Conservation (phyloP, 177 flowering plant genomes). For the Telopea speciosissima region DNA sequence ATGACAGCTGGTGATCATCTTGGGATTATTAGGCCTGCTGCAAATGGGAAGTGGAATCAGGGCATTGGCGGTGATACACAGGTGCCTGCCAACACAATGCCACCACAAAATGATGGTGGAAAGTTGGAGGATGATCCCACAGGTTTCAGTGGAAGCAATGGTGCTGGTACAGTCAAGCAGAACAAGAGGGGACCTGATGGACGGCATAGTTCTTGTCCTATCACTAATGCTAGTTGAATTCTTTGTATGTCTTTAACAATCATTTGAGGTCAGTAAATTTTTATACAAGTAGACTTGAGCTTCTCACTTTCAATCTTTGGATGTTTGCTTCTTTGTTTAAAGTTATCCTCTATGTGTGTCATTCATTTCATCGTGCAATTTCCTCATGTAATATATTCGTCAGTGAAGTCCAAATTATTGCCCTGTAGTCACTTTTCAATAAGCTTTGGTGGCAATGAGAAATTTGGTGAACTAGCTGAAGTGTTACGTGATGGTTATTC, state of each 20-base stretch:
- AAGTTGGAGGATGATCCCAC: slow-evolving; percentile 23
- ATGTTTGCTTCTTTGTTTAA: slow-evolving; percentile 10
- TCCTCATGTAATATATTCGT: slow-evolving; percentile 22
- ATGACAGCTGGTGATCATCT: slow-evolving; percentile 17
- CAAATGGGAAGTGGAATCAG: slow-evolving; percentile 23
- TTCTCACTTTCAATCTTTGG: slow-evolving; percentile 6
- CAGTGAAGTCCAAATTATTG: neutral
- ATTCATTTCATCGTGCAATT: slow-evolving; percentile 14
- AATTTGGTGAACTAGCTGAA: neutral
- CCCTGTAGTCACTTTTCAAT: too few relatives aligned
- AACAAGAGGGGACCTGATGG: slow-evolving; percentile 22
- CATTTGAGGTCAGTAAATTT: slow-evolving; percentile 27
- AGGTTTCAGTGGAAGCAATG: slow-evolving; percentile 14
- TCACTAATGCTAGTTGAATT: slow-evolving; percentile 24
- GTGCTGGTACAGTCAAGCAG: slow-evolving; percentile 23
- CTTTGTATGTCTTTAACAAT: slow-evolving; percentile 14
- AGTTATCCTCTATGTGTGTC: slow-evolving; percentile 6
- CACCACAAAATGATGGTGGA: slow-evolving; percentile 18
- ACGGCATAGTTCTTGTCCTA: slow-evolving; percentile 14
- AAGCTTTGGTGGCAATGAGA: too few relatives aligned
- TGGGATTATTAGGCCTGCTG: slow-evolving; percentile 22
- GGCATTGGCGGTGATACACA: slow-evolving; percentile 17
- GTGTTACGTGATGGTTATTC: neutral
- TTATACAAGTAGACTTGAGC: slow-evolving; percentile 19
- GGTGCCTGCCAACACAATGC: slow-evolving; percentile 10